These are phyloP conservation scores for Cercophora scortea DNA, from an alignment of 495 filamentous ascomycete genomes.

Conservation along the genomic window DNA sequence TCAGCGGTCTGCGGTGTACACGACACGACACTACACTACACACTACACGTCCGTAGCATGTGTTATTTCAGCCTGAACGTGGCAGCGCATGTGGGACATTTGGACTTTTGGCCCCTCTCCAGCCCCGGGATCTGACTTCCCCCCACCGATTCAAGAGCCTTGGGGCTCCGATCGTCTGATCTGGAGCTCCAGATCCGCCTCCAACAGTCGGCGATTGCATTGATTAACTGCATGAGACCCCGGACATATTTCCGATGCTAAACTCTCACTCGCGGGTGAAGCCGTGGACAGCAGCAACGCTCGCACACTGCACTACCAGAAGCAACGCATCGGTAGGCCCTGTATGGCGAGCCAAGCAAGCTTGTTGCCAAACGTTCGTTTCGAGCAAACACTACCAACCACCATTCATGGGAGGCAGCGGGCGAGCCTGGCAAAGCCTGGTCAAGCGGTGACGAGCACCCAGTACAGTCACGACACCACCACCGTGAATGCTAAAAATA, in stretches of 20 bases:
- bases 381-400: neutral
- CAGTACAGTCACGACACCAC: neutral
- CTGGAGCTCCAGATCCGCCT: constrained; percentile 14
- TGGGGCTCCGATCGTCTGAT: constrained; percentile 19
- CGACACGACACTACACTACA: too few relatives aligned
- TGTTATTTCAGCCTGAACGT: constrained; percentile 13
- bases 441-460: too few relatives aligned
- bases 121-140: constrained; percentile 2
- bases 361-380: too few relatives aligned
- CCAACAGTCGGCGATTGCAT: constrained; percentile 4
- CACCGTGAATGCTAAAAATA: neutral
- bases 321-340: too few relatives aligned
- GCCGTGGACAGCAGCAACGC: neutral
- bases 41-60: too few relatives aligned
- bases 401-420: neutral
- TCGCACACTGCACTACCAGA: too few relatives aligned
- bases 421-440: neutral
- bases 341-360: too few relatives aligned
- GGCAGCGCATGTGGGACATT: neutral
- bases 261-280: neutral
- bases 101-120: neutral
- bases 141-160: constrained; percentile 2
- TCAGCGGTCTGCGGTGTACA: neutral
- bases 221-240: constrained; percentile 10
- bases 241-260: neutral